Base-by-base conservation (phyloP, 331 rosid genomes). In the Quercus phellos region DNA sequence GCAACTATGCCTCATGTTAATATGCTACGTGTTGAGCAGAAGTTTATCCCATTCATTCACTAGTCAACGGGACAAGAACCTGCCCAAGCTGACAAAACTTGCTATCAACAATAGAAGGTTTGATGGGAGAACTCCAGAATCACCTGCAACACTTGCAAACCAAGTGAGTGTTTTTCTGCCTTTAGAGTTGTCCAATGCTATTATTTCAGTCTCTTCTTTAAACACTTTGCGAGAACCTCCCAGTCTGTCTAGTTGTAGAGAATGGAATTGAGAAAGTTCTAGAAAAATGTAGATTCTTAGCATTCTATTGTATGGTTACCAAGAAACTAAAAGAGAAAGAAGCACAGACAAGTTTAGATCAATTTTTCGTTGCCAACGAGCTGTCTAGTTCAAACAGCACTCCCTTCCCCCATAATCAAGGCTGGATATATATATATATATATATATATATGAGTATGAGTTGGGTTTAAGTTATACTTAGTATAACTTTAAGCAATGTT, bases 31-130 rank as follows among this genome's bases (percentile, higher is more conserved):
- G 67, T 80, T 83, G 81, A 53, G 85, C 86, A 92, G 99, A 13
- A 87, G 90, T 73, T 43, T 84, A 68, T 88, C 99, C 55, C 97
- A 85, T 46, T 91, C 99, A 5, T 90, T 21, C 72, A 88, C 99
- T 26, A 90, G 51, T 83, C 93, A 77, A 83, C 85, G 98, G 85
- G 98, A 91, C 16, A 89, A 87, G 89, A 80, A 77, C 74, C 76
- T 90, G 73, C 84, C 95, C 70, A 89, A 92, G 82, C 76, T 94
- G 78, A 90, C 99, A 56, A 91, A 83, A 70, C 95, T 95, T 77
- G 89, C 98, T 73, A 89, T 92, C 80, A 92, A 87, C 80, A 90
- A 79, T 63, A 80, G 88, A 82, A 84, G 82, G 70, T 95, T 91
- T 30, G 95, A 92, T 81, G 94, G 79, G 55, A 87, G 93, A 83